Base-by-base conservation (phyloP, 2,329 filamentous ascomycete genomes). In the Rutstroemia sp. region DNA sequence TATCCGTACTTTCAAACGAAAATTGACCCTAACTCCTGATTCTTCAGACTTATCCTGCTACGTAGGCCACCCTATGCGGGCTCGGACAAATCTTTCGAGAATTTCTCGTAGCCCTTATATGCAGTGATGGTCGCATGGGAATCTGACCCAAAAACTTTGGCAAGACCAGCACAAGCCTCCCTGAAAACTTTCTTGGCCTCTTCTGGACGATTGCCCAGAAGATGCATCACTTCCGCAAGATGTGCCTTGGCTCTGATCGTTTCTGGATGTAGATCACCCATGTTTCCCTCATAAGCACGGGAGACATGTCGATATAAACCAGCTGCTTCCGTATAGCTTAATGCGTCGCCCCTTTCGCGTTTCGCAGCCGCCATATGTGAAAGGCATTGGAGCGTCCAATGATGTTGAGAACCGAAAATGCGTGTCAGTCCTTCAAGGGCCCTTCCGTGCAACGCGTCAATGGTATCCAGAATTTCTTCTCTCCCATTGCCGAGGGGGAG, bases 71-170 rank as follows among this genome's bases (percentile, higher is more conserved):
- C 21, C 39, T 42, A 49, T 12, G 14, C 34, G 5, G 49, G 23
- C 9, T 54, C 42, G 53, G 56, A 63, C 44, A 56, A 57, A 42
- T 64, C 63, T 48, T 58, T 62, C n/a, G 63, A 39, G 49, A 63
- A 63, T 38, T 62, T 62, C 52, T 66, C 64, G 51, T 65, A 65
- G 12, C 59, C 61, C 44, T 58, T 64, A 42, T 62, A 65, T 3
- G 62, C 63, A 7, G 58, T 56, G 9, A 58, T 54, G 4, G 63
- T 63, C 12, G 62, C 56, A 49, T 60, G 61, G 10, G 59, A 60
- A 54, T 65, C 64, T n/a, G 53, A 45, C 8, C 64, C 64, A 51
- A 63, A 60, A 1, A 57, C 56, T 39, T 61, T 62, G 21, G 60
- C 54, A 44, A 64, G 63, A 1, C 64, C 64, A 12, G 59, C 60